Conservation (phyloP, 331 rosid genomes). For the Quercus tomentella region DNA sequence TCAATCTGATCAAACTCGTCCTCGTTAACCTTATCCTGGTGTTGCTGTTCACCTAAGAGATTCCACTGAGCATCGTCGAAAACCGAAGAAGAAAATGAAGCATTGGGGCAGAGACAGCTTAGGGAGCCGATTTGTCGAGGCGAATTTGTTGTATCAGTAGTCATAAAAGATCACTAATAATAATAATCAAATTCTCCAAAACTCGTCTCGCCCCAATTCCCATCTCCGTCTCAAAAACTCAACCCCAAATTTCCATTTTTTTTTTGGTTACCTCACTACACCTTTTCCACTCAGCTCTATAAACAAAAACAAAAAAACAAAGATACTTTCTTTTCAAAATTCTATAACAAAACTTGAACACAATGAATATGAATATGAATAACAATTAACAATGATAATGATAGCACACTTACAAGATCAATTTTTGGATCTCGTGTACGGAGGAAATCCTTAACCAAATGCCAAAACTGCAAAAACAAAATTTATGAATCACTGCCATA, state of each 20-base stretch:
- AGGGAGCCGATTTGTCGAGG: constrained; percentile 31
- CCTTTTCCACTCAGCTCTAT: not conserved
- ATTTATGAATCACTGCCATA: not conserved
- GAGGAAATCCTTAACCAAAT: constrained; percentile 19
- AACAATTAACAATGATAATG: not conserved
- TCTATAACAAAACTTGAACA: no score
- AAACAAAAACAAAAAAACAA: not conserved
- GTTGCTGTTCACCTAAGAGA: not conserved
- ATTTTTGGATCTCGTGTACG: constrained; percentile 1
- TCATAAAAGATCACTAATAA: constrained; percentile 34
- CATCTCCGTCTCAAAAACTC: not conserved
- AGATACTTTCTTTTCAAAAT: no score
- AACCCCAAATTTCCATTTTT: not conserved
- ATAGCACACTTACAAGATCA: not conserved
- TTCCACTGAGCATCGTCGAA: constrained; percentile 25
- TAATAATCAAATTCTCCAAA: constrained; percentile 31
- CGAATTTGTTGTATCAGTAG: constrained; percentile 40
- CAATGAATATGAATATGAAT: no score
- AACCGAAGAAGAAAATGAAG: constrained; percentile 33
- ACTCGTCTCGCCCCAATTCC: constrained; percentile 4
- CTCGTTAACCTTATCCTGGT: no score
- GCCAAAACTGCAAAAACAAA: constrained; percentile 15
- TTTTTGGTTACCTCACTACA: no score
- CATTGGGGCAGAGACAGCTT: constrained; percentile 21
- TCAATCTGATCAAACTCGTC: no score